A percentile compares a stretch with the other conserved stretches of the same genome.
phyloP scores from a whole-genome alignment of 225 moss, liverwort and hornwort genomes.

The Ulota crispa region DNA sequence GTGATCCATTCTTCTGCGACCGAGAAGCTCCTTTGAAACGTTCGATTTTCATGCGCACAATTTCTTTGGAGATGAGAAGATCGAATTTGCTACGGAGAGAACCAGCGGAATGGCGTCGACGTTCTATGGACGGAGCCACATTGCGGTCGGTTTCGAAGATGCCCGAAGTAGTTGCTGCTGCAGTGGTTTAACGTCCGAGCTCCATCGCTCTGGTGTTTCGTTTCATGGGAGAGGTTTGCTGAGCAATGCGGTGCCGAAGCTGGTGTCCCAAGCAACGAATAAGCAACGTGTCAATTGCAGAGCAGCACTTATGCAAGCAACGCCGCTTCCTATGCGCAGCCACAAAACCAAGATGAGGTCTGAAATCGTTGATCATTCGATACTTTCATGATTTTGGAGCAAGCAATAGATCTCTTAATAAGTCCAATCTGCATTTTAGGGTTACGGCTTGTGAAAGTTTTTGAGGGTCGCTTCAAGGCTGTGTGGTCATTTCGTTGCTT shows the following conservation, averaged over 20 bases:
- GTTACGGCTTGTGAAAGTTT: not conserved
- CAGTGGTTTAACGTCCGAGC: not conserved
- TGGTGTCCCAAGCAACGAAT: not conserved
- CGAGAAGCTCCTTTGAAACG: not conserved
- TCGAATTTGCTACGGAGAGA: too few species aligned
- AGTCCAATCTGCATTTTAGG: not conserved
- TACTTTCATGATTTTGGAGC: not conserved
- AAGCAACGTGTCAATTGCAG: not conserved
- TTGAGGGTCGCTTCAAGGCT: too few species aligned
- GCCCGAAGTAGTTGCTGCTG: not conserved
- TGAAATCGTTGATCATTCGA: not conserved
- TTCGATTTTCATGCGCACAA: conserved; percentile 12
- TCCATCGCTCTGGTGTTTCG: not conserved
- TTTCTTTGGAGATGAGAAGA: too few species aligned
- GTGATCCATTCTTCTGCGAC: not conserved
- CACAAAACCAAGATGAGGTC: conserved; percentile 40
- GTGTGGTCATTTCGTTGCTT: too few species aligned
- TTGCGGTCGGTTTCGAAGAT: not conserved
- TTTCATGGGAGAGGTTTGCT: not conserved
- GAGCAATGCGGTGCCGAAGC: conserved; percentile 19
- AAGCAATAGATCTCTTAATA: not conserved
- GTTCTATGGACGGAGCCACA: conserved; percentile 16
- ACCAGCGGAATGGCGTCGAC: conserved; percentile 30
- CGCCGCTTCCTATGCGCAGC: conserved; percentile 50
- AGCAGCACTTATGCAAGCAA: conserved; percentile 47